Evolutionary conservation across 805 yeast species (phyloP).

Genomic region (Saturnispora hagleri): DNA sequence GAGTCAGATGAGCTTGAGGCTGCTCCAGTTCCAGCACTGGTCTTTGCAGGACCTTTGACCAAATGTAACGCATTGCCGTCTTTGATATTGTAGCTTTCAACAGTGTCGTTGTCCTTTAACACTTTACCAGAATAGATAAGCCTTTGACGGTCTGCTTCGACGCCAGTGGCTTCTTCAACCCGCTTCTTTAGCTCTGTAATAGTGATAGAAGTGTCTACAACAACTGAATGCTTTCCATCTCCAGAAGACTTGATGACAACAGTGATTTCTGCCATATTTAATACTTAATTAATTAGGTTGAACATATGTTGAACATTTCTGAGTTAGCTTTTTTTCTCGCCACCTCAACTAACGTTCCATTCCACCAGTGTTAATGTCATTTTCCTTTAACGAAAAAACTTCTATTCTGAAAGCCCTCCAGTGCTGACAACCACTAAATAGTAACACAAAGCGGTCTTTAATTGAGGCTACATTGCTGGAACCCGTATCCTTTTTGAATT

Average conservation of each 20-base stretch:
- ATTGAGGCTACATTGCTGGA: neutral
- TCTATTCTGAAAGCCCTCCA: neutral
- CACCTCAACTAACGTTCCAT: neutral
- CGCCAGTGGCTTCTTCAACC: conserved; percentile 50
- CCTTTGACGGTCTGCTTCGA: conserved; percentile 75
- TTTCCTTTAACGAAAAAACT: neutral
- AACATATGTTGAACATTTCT: neutral
- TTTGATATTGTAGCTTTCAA: conserved; percentile 71
- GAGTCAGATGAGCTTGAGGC: conserved; percentile 17
- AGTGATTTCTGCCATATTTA: conserved; percentile 14
- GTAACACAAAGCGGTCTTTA: neutral
- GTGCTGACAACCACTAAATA: neutral
- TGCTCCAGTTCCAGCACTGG: conserved; percentile 14
- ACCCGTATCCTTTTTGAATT: neutral
- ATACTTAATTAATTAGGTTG: neutral
- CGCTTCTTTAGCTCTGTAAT: conserved; percentile 61
- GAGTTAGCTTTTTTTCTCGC: neutral
- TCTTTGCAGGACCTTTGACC: conserved; percentile 64
- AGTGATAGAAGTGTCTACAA: conserved; percentile 43
- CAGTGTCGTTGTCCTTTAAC: conserved; percentile 70
- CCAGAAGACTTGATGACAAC: conserved; percentile 39
- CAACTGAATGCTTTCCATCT: conserved; percentile 67
- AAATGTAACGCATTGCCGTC: conserved; percentile 82
- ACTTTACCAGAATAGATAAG: conserved; percentile 92
- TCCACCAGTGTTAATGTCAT: neutral